phyloP scores from a whole-genome alignment of 78 protist species.

The Polysphondylium violaceum region DNA sequence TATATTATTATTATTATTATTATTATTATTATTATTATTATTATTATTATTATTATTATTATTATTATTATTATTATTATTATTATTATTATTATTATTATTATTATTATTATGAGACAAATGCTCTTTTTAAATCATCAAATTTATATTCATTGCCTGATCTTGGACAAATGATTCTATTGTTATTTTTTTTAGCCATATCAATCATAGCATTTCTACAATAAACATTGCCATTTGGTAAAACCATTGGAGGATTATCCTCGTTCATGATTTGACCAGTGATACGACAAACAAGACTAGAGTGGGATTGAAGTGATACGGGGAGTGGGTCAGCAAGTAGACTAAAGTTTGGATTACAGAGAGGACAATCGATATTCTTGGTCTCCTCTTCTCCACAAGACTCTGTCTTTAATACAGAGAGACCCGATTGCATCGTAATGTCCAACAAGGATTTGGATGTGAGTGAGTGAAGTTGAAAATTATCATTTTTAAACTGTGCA shows the following conservation, averaged over 20 bases:
- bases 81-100: slow-evolving; percentile 9
- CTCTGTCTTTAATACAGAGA: slow-evolving; percentile 83
- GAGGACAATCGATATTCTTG: slow-evolving; percentile 70
- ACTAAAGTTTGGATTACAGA: slow-evolving; percentile 38
- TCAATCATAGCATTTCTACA: slow-evolving; percentile 39
- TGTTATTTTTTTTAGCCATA: slow-evolving; percentile 33
- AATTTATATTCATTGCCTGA: slow-evolving; percentile 38
- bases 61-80: slow-evolving; percentile 15
- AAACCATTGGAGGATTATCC: slow-evolving; percentile 88
- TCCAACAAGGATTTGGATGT: slow-evolving; percentile 48
- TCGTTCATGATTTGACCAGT: slow-evolving; percentile 88
- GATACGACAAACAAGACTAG: slow-evolving; percentile 86
- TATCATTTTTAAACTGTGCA: slow-evolving; percentile 78
- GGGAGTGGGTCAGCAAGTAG: slow-evolving; percentile 74
- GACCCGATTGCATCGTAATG: slow-evolving; percentile 84
- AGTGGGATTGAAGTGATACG: slow-evolving; percentile 66
- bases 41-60: neutral
- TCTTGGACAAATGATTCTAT: slow-evolving; percentile 52
- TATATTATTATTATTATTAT: too few species aligned
- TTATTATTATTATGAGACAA: slow-evolving; percentile 24
- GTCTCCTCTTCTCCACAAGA: slow-evolving; percentile 70
- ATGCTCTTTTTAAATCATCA: slow-evolving; percentile 46
- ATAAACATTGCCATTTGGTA: slow-evolving; percentile 92
- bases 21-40: too few species aligned
- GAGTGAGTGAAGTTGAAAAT: slow-evolving; percentile 45